Evolutionary conservation across 1,284 basidiomycete genomes (phyloP).

Genomic region (Sphaerobolus stellatus): DNA sequence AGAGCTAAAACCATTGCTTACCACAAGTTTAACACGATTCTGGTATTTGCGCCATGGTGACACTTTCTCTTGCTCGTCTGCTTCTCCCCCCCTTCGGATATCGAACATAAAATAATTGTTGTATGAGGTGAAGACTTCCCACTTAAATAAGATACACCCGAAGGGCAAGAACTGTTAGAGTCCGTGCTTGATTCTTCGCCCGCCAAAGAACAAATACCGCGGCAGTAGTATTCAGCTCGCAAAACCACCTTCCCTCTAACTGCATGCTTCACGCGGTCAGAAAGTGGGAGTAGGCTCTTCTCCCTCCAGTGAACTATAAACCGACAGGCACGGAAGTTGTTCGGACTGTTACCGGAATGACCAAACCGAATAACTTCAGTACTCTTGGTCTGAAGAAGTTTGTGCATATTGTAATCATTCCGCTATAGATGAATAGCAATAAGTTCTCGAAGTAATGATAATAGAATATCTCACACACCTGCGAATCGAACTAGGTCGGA

Average conservation of each 20-base stretch:
- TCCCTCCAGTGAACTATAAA: background rate
- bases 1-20: background rate
- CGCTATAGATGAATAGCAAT: background rate
- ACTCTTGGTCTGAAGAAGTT: background rate
- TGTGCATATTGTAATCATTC: conserved; percentile 2
- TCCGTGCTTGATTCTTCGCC: background rate
- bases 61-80: background rate
- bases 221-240: background rate
- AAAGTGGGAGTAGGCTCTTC: background rate
- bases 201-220: background rate
- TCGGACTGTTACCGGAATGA: background rate
- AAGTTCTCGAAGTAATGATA: background rate
- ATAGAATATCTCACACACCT: background rate
- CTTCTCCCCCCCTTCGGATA: background rate
- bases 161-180: background rate
- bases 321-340: background rate
- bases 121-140: too few relatives aligned
- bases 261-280: background rate
- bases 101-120: too few relatives aligned
- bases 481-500: background rate
- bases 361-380: background rate
- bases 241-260: background rate
- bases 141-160: too few relatives aligned
- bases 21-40: background rate
- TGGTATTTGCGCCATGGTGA: background rate